phyloP scores from a whole-genome alignment of 441 rosid genomes.

The Gossypium davidsonii region DNA sequence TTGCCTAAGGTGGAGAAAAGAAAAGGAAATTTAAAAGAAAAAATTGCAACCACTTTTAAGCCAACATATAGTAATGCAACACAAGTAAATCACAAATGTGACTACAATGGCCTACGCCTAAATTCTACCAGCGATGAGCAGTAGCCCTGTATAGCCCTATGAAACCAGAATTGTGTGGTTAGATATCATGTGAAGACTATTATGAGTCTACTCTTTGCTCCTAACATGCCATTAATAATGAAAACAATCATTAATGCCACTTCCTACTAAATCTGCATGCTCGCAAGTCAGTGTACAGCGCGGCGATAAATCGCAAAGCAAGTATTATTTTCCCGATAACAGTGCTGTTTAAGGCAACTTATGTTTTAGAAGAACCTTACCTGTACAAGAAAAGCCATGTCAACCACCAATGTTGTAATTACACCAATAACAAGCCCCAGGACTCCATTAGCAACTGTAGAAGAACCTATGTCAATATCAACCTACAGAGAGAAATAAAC shows the following conservation, averaged over 20 bases:
- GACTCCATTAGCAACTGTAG: conserved; percentile 98
- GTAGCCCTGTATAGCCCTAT: not conserved
- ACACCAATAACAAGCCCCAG: conserved; percentile 91
- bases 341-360: not conserved
- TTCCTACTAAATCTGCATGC: not conserved
- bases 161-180: not conserved
- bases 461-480: conserved; percentile 96
- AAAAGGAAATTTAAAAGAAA: not conserved
- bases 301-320: not conserved
- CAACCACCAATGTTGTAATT: conserved; percentile 86
- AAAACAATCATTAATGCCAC: conserved; percentile 1
- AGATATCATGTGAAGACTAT: not conserved
- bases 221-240: not conserved
- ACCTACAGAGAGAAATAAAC: conserved; percentile 43
- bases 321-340: not conserved
- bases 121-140: not conserved
- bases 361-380: conserved; percentile 25
- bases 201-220: not conserved
- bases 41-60: not conserved
- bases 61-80: not conserved
- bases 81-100: not conserved
- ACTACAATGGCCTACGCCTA: not conserved
- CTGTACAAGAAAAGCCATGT: conserved; percentile 99
- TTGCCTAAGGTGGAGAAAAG: conserved; percentile 41
- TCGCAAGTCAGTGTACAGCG: not conserved